Evolutionary conservation across 2,329 filamentous ascomycete genomes (phyloP).

Genomic region (Colletotrichum sp.): DNA sequence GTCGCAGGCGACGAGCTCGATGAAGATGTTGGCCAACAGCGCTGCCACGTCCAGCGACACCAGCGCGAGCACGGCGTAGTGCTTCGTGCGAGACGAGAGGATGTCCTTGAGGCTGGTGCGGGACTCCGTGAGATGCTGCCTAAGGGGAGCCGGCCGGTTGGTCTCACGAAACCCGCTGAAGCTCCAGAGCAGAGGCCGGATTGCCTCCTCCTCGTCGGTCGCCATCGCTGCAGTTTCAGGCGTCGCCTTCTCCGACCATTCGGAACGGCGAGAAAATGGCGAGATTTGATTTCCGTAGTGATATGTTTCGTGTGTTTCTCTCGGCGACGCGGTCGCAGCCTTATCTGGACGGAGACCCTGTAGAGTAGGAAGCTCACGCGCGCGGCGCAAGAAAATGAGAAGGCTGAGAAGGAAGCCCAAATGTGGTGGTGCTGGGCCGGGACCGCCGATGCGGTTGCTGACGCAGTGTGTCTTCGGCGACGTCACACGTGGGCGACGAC

Average conservation of each 20-base stretch:
- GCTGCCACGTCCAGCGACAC: slow-evolving; percentile 51
- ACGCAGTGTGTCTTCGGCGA: slow-evolving; percentile 17
- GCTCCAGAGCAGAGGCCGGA: slow-evolving; percentile 13
- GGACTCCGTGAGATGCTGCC: slow-evolving; percentile 14
- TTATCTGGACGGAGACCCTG: not conserved
- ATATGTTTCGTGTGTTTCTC: not conserved
- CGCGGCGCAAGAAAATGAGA: not conserved
- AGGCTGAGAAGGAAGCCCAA: not conserved
- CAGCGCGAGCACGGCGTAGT: slow-evolving; percentile 48
- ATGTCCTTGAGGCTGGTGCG: slow-evolving; percentile 10
- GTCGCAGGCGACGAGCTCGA: slow-evolving; percentile 55
- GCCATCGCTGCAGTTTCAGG: not conserved
- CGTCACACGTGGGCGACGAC: slow-evolving; percentile 15
- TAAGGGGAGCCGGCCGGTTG: slow-evolving; percentile 9
- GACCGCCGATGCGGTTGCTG: slow-evolving; percentile 15
- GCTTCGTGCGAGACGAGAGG: slow-evolving; percentile 42
- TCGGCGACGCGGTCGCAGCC: not conserved
- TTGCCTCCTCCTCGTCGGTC: slow-evolving; percentile 13
- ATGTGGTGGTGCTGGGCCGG: not conserved
- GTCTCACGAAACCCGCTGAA: slow-evolving; percentile 20
- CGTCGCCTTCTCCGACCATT: not conserved
- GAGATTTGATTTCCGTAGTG: not conserved
- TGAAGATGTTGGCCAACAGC: slow-evolving; percentile 52
- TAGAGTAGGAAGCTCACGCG: not conserved
- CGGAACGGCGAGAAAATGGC: not conserved